These are phyloP conservation scores for Fragosphaeria purpurea DNA, from an alignment of 2,329 filamentous ascomycete genomes.

Conservation along the genomic window DNA sequence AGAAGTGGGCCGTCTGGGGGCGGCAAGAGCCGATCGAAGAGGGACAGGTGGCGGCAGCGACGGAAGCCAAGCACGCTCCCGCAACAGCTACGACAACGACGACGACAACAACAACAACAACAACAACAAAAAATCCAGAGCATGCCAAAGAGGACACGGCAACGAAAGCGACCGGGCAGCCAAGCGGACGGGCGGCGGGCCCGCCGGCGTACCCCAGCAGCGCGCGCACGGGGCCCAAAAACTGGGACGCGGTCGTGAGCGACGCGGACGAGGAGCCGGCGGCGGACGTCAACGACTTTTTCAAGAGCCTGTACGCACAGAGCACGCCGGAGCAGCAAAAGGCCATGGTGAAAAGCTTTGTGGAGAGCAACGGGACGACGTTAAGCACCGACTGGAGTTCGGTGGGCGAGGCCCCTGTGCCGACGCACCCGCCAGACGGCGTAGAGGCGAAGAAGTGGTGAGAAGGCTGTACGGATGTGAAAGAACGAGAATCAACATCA, in stretches of 20 bases:
- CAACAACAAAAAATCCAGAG: too few species aligned
- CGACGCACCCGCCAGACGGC: conserved; percentile 65
- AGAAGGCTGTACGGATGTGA: too few species aligned
- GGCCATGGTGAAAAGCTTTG: conserved; percentile 97
- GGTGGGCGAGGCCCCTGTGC: conserved; percentile 61
- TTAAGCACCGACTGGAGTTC: conserved; percentile 88
- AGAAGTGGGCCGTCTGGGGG: conserved; percentile 24
- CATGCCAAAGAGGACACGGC: too few species aligned
- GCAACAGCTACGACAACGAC: background rate
- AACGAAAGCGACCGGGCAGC: background rate
- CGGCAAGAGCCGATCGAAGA: conserved; percentile 8
- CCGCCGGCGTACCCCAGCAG: conserved; percentile 72
- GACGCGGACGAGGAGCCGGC: conserved; percentile 48
- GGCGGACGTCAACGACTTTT: conserved; percentile 67
- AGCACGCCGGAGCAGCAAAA: conserved; percentile 71
- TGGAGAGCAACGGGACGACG: conserved; percentile 86
- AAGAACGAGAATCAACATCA: too few species aligned
- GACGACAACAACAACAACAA: too few species aligned
- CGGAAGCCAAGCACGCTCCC: background rate
- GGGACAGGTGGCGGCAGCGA: background rate
- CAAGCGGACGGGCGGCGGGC: background rate
- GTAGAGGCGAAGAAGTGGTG: conserved; percentile 66
- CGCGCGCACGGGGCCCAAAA: conserved; percentile 69
- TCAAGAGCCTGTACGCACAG: conserved; percentile 76
- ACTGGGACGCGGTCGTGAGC: conserved; percentile 66